Evolutionary conservation across 2,329 filamentous ascomycete genomes (phyloP).

Genomic region (Pseudogymnoascus sp.): DNA sequence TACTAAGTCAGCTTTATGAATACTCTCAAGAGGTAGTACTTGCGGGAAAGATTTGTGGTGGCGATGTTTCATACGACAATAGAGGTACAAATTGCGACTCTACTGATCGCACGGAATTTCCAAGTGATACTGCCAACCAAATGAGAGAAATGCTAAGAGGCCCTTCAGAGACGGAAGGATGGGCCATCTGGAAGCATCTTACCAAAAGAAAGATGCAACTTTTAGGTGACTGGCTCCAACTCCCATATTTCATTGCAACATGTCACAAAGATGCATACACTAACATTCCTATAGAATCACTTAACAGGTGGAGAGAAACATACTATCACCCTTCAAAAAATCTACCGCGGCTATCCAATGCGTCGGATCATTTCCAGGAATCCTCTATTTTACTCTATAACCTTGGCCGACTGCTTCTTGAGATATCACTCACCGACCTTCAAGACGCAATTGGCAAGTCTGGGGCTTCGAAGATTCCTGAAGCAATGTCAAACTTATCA

Average conservation of each 20-base stretch:
- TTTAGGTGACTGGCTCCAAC: not conserved
- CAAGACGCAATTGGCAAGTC: constrained; percentile 20
- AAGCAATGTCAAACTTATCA: constrained; percentile 17
- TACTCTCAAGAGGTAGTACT: constrained; percentile 19
- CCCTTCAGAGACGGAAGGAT: not conserved
- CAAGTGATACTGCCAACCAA: not conserved
- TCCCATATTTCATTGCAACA: not conserved
- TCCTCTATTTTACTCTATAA: constrained; percentile 17
- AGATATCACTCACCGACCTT: constrained; percentile 18
- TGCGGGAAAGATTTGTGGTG: constrained; percentile 17
- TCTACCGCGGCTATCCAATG: not conserved
- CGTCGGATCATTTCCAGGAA: constrained; percentile 17
- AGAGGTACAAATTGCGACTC: not conserved
- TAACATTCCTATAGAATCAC: not conserved
- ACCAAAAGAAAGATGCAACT: not conserved
- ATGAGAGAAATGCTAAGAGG: not conserved
- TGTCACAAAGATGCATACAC: not conserved
- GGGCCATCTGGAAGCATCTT: not conserved
- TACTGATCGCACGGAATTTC: not conserved
- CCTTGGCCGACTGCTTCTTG: constrained; percentile 17
- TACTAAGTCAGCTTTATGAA: constrained; percentile 18
- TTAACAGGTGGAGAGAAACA: not conserved
- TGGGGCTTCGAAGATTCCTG: constrained; percentile 14
- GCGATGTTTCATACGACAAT: constrained; percentile 8
- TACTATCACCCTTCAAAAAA: not conserved